Percentiles rank a stretch among this genome's conserved stretches.
Conservation (phyloP, 2,329 filamentous ascomycete genomes). For the Fusarium pseudograminearum region DNA sequence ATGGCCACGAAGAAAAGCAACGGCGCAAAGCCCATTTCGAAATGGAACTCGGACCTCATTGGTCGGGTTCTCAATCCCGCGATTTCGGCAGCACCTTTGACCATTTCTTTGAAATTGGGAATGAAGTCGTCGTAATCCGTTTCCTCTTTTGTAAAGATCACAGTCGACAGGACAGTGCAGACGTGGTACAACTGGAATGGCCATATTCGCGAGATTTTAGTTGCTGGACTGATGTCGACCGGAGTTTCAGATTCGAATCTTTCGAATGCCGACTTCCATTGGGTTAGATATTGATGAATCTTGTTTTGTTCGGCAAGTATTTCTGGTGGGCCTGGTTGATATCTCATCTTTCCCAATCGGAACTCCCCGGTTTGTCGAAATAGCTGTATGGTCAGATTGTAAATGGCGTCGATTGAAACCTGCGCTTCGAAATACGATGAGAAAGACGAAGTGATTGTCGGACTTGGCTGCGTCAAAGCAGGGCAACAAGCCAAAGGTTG, state of each 20-base stretch:
- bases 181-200: conserved; percentile 19
- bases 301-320: conserved; percentile 12
- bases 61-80: neutral
- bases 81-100: conserved; percentile 1
- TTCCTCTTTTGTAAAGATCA: conserved; percentile 1
- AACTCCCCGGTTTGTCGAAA: conserved; percentile 12
- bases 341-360: conserved; percentile 12
- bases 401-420: conserved; percentile 1
- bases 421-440: conserved; percentile 8
- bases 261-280: conserved; percentile 18
- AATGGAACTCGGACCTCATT: conserved; percentile 1
- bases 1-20: conserved; percentile 18
- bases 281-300: neutral
- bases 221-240: neutral
- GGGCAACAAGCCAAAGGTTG: conserved; percentile 9
- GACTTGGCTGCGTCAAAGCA: neutral
- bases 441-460: neutral
- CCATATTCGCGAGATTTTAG: conserved; percentile 7
- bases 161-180: conserved; percentile 9
- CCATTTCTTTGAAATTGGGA: conserved; percentile 16
- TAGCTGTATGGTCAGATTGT: conserved; percentile 21
- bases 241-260: conserved; percentile 7
- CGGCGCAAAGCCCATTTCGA: conserved; percentile 25
- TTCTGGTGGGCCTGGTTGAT: conserved; percentile 1
- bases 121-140: conserved; percentile 15